Evolutionary conservation across 1,284 basidiomycete species (phyloP).

Genomic region (Ustilago vetiveriae): DNA sequence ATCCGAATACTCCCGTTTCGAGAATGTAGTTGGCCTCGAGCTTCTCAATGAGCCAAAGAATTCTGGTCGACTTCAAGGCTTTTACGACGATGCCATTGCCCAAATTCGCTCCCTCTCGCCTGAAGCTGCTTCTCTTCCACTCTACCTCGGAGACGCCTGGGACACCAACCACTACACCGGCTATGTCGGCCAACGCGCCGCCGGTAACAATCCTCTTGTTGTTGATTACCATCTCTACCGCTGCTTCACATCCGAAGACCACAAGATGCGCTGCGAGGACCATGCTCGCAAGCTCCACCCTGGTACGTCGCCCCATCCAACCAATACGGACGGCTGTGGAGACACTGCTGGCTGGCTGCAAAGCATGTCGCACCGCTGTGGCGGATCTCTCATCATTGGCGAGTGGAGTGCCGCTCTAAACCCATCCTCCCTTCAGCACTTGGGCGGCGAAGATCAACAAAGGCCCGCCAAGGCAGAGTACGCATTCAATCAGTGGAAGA

Average conservation of each 20-base stretch:
- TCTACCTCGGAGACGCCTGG: constrained; percentile 82
- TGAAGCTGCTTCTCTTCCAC: constrained; percentile 41
- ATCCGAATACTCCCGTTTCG: constrained; percentile 67
- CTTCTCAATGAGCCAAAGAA: constrained; percentile 83
- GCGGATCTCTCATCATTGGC: constrained; percentile 75
- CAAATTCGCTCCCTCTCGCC: constrained; percentile 70
- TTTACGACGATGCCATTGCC: constrained; percentile 71
- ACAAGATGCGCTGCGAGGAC: constrained; percentile 72
- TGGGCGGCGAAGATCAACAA: constrained; percentile 68
- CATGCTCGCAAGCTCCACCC: constrained; percentile 69
- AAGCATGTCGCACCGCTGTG: constrained; percentile 65
- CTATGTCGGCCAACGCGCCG: constrained; percentile 68
- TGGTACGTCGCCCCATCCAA: constrained; percentile 25
- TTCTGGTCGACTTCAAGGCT: constrained; percentile 43
- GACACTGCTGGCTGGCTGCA: constrained; percentile 46
- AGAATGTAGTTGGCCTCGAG: constrained; percentile 82
- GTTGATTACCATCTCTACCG: constrained; percentile 88
- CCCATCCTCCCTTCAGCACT: constrained; percentile 72
- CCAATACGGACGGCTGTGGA: constrained; percentile 32
- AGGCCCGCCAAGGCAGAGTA: constrained; percentile 70
- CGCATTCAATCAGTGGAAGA: constrained; percentile 74
- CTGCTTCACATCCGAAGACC: constrained; percentile 78
- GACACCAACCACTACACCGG: constrained; percentile 76
- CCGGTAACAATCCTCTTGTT: constrained; percentile 70
- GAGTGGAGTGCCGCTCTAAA: constrained; percentile 86